Evolutionary conservation across 1,284 basidiomycete genomes (phyloP).

Genomic region (Caloboletus inedulis): DNA sequence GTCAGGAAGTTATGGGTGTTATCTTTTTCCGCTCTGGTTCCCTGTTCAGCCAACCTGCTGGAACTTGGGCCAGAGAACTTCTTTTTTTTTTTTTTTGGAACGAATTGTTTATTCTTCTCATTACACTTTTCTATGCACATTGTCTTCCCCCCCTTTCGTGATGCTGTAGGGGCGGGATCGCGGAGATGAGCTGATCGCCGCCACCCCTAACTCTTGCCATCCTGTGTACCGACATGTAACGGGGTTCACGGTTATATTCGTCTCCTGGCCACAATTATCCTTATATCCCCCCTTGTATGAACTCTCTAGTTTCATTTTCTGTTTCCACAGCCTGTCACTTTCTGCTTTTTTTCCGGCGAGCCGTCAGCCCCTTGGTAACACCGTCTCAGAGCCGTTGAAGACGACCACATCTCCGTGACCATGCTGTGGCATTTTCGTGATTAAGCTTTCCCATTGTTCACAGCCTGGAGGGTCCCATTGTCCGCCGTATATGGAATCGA

Average conservation of each 20-base stretch:
- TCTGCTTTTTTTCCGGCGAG: not conserved
- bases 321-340: not conserved
- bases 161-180: constrained; percentile 13
- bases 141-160: constrained; percentile 1
- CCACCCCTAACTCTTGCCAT: constrained; percentile 19
- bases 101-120: not conserved
- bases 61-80: not conserved
- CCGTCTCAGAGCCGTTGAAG: constrained; percentile 1
- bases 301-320: not conserved
- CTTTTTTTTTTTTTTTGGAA: not conserved
- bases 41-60: constrained; percentile 7
- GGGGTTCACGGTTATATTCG: constrained; percentile 13
- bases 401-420: constrained; percentile 13
- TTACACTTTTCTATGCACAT: constrained; percentile 3
- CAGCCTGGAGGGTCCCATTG: constrained; percentile 19
- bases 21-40: constrained; percentile 2
- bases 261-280: constrained; percentile 6
- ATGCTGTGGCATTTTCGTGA: constrained; percentile 11
- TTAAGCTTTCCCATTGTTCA: constrained; percentile 12
- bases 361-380: not conserved
- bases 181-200: constrained; percentile 34
- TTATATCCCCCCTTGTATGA: constrained; percentile 1
- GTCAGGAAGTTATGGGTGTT: constrained; percentile 1
- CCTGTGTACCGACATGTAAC: constrained; percentile 14
- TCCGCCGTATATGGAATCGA: constrained; percentile 19